Base-by-base conservation (phyloP, 2,329 filamentous ascomycete genomes). In the Rachicladosporium sp. region DNA sequence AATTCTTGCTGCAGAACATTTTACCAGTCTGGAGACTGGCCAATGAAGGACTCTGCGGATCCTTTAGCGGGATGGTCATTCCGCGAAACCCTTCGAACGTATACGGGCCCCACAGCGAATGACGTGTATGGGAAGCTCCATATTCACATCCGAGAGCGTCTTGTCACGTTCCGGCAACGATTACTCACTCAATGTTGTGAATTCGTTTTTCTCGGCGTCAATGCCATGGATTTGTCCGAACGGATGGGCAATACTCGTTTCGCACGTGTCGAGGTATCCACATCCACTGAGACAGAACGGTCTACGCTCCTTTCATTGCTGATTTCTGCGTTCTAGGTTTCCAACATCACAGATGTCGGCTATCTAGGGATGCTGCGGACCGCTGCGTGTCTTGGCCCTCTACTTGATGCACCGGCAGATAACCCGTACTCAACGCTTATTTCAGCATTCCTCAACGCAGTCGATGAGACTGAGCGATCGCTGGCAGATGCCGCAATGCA, bases 401-500 rank as follows among this genome's bases (percentile, higher is more conserved):
- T 66, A 2, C 57, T 69, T 1, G 53, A 63, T 36, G 12, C 43
- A 0, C 53, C 43, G 6, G 1, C 3, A 1, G 33, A 55, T 5
- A 68, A 67, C 41, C 55, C 58, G 0, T 51, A 63, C 21, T 65
- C 65, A 1, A 63, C 62, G 0, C 49, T 68, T 1, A 41, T 69
- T n/a, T 57, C 59, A 7, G 53, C 66, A 1, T 68, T 65, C 52
- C 46, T 63, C 36, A 64, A 64, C 42, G 62, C 59, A 1, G 45
- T 60, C 12, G 8, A 34, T 2, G 37, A 45, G 3, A 2, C 9
- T 8, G n/a, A n/a, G n/a, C n/a, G n/a, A n/a, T n/a, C n/a, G n/a
- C n/a, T n/a, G n/a, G n/a, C n/a, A n/a, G n/a, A n/a, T n/a, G n/a
- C n/a, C n/a, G n/a, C n/a, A n/a, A n/a, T n/a, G n/a, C n/a, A n/a